Evolutionary conservation across 2,329 filamentous ascomycete species (phyloP).

Genomic region (Alternaria incomplexa): DNA sequence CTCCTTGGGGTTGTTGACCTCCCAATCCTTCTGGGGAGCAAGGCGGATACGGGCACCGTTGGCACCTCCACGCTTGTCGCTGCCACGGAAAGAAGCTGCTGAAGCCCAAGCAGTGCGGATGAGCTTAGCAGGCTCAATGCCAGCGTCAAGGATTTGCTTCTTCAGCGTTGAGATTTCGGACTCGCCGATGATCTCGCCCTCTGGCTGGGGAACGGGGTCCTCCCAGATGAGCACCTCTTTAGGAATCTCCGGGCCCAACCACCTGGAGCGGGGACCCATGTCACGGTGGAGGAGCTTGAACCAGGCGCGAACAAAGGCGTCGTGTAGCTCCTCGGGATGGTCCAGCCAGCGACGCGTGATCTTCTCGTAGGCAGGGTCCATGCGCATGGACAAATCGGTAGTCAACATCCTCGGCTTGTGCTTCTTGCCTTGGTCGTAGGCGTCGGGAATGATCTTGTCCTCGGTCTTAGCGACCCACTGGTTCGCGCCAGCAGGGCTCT

Average conservation of each 20-base stretch:
- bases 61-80: constrained; percentile 82
- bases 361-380: constrained; percentile 76
- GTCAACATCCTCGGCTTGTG: constrained; percentile 79
- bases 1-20: constrained; percentile 74
- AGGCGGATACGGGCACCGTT: constrained; percentile 81
- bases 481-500: constrained; percentile 76
- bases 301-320: constrained; percentile 76
- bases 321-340: constrained; percentile 70
- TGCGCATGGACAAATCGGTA: constrained; percentile 73
- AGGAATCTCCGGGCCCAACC: constrained; percentile 76
- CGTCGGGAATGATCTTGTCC: constrained; percentile 71
- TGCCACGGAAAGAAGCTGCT: constrained; percentile 54
- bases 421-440: constrained; percentile 73
- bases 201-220: constrained; percentile 69
- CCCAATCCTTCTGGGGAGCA: constrained; percentile 73
- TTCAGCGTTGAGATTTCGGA: constrained; percentile 70
- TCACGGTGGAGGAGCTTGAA: constrained; percentile 86
- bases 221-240: constrained; percentile 75
- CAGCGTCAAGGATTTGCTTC: constrained; percentile 69
- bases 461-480: constrained; percentile 78
- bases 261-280: constrained; percentile 73
- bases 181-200: constrained; percentile 66
- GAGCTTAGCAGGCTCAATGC: constrained; percentile 65
- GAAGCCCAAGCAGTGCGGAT: constrained; percentile 57
- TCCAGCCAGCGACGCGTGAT: constrained; percentile 73